These are phyloP conservation scores for Eragrostis nindensis DNA, from an alignment of 176 grass and related monocot genomes.

Conservation along the genomic window DNA sequence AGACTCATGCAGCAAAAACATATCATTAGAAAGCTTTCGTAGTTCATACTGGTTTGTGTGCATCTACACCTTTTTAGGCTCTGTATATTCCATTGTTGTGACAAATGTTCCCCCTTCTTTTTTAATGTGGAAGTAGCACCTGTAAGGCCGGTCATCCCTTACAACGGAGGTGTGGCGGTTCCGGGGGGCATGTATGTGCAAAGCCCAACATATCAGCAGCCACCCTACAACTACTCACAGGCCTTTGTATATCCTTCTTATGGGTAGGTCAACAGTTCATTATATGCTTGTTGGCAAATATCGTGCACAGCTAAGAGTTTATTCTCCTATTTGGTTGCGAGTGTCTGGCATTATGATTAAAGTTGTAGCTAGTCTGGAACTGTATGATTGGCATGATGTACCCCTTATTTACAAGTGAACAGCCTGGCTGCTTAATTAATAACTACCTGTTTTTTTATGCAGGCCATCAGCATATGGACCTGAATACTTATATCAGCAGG, in stretches of 20 bases:
- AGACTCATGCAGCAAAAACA: slow-evolving; percentile 13
- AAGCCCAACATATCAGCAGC: slow-evolving; percentile 73
- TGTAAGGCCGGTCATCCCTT: slow-evolving; percentile 64
- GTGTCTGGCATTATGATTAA: slow-evolving; percentile 50
- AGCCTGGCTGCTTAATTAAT: slow-evolving; percentile 26
- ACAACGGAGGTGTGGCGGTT: slow-evolving; percentile 64
- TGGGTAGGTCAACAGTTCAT: slow-evolving; percentile 70
- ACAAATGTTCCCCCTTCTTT: slow-evolving; percentile 43
- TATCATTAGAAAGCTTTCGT: slow-evolving; percentile 31
- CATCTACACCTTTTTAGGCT: slow-evolving; percentile 10
- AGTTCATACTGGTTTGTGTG: slow-evolving; percentile 24
- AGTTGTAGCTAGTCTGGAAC: slow-evolving; percentile 52
- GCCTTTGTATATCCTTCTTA: slow-evolving; percentile 62
- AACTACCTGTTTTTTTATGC: slow-evolving; percentile 42
- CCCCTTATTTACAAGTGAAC: slow-evolving; percentile 30
- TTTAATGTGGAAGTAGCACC: slow-evolving; percentile 59
- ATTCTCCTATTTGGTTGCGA: slow-evolving; percentile 42
- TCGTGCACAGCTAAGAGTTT: slow-evolving; percentile 45
- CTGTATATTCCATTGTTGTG: slow-evolving; percentile 33
- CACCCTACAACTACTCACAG: slow-evolving; percentile 70
- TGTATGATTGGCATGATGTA: slow-evolving; percentile 39
- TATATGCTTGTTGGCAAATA: slow-evolving; percentile 44
- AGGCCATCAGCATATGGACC: slow-evolving; percentile 74
- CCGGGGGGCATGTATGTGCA: slow-evolving; percentile 65
- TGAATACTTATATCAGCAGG: slow-evolving; percentile 73